Evolutionary conservation across 106 monocot species (phyloP).

Genomic region (Iris macrosiphon): DNA sequence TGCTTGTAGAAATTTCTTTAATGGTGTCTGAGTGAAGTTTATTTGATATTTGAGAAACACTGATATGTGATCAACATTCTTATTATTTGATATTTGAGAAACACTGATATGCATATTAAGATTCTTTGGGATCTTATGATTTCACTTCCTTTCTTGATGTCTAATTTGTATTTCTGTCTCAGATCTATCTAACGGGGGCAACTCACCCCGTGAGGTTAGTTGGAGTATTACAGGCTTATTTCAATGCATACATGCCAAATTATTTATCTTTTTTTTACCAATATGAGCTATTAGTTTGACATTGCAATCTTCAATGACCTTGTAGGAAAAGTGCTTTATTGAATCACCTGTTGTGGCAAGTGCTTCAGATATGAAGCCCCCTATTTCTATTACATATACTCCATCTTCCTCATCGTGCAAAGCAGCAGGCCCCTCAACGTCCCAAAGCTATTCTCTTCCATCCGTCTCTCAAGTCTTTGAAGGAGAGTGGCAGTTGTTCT

Average conservation of each 20-base stretch:
- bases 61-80: too few species aligned
- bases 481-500: slow-evolving; percentile 25
- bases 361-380: slow-evolving; percentile 21
- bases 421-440: slow-evolving; percentile 41
- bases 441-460: slow-evolving; percentile 16
- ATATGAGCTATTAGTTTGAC: not conserved
- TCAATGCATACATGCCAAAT: too few species aligned
- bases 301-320: not conserved
- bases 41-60: too few species aligned
- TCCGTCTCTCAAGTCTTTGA: slow-evolving; percentile 41
- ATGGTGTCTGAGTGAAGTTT: too few species aligned
- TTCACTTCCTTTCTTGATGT: too few species aligned
- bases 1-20: too few species aligned
- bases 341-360: slow-evolving; percentile 21
- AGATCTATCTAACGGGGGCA: slow-evolving; percentile 29
- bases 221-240: too few species aligned
- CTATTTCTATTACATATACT: slow-evolving; percentile 15
- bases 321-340: slow-evolving; percentile 33
- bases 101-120: too few species aligned
- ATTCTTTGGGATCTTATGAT: too few species aligned
- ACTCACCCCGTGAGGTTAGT: slow-evolving; percentile 46
- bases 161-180: slow-evolving; percentile 4
- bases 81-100: too few species aligned
- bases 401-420: slow-evolving; percentile 16
- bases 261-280: too few species aligned